Conservation (phyloP, 2,329 filamentous ascomycete species). For the Grosmannia clavigera region DNA sequence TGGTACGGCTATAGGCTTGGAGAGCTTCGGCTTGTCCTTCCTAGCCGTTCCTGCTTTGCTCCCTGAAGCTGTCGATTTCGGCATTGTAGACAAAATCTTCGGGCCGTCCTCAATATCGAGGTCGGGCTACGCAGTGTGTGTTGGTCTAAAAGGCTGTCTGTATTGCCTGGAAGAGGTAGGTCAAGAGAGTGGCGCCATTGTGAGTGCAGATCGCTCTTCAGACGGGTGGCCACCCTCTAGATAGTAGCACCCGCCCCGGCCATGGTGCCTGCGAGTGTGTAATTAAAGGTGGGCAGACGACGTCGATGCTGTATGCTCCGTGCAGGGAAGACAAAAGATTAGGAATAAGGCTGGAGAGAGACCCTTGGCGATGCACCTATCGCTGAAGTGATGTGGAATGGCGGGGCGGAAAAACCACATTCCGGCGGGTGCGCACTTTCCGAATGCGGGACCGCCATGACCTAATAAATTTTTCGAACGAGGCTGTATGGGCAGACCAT, state of each 20-base stretch:
- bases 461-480: slow-evolving; percentile 3
- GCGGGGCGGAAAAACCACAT: not conserved
- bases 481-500: slow-evolving; percentile 1
- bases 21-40: slow-evolving; percentile 15
- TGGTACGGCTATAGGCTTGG: slow-evolving; percentile 18
- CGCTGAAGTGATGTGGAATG: not conserved
- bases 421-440: not conserved
- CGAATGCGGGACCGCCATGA: not conserved
- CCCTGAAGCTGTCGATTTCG: too few relatives aligned
- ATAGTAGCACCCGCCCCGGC: slow-evolving; percentile 31
- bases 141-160: slow-evolving; percentile 4
- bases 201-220: slow-evolving; percentile 25
- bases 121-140: slow-evolving; percentile 4
- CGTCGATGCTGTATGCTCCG: not conserved
- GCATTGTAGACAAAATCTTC: too few relatives aligned
- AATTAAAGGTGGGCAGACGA: not conserved
- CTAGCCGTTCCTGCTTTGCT: slow-evolving; percentile 2
- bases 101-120: not conserved
- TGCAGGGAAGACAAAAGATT: too few relatives aligned
- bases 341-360: too few relatives aligned
- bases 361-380: not conserved
- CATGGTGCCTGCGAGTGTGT: slow-evolving; percentile 20
- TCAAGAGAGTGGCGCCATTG: slow-evolving; percentile 46
- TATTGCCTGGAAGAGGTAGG: slow-evolving; percentile 18
- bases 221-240: slow-evolving; percentile 40